A percentile compares a stretch with the other conserved stretches of the same genome.
Evolutionary conservation across 2,329 filamentous ascomycete species (phyloP).

Genomic region (Tolypocladium guangdongense): DNA sequence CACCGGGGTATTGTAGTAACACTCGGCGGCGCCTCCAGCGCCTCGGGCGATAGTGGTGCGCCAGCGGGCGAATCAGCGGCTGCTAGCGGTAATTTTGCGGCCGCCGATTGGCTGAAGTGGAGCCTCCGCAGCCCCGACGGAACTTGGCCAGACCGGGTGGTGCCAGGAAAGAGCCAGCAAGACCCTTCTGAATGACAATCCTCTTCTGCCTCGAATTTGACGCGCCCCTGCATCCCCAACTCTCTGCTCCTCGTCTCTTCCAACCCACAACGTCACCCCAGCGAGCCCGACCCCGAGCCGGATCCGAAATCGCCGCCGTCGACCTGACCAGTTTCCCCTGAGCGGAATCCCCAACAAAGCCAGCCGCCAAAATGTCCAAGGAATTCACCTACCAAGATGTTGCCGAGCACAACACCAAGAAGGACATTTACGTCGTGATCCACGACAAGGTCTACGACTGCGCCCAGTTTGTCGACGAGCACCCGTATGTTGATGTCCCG

Average conservation of each 20-base stretch:
- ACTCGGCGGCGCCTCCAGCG: background rate
- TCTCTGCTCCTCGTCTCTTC: background rate
- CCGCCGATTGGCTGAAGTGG: constrained; percentile 13
- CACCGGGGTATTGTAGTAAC: background rate
- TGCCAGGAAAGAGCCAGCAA: constrained; percentile 6
- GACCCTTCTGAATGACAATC: constrained; percentile 1
- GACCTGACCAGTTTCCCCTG: background rate
- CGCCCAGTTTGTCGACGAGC: constrained; percentile 88
- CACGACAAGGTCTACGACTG: constrained; percentile 95
- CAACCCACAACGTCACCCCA: background rate
- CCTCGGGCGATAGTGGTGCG: background rate
- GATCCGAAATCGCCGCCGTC: background rate
- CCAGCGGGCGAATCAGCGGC: constrained; percentile 9
- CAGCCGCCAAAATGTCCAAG: constrained; percentile 20
- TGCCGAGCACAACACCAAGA: constrained; percentile 81
- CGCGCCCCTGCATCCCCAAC: background rate
- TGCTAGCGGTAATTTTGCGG: constrained; percentile 16
- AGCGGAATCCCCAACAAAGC: background rate
- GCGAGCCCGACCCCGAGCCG: background rate
- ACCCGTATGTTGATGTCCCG: constrained; percentile 53
- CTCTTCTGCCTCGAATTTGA: background rate
- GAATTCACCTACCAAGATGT: constrained; percentile 72
- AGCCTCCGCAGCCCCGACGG: constrained; percentile 7
- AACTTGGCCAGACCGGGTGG: constrained; percentile 14
- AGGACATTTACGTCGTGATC: constrained; percentile 82